Conservation (phyloP, 1,139 yeast genomes). For the Ashbya aceris region DNA sequence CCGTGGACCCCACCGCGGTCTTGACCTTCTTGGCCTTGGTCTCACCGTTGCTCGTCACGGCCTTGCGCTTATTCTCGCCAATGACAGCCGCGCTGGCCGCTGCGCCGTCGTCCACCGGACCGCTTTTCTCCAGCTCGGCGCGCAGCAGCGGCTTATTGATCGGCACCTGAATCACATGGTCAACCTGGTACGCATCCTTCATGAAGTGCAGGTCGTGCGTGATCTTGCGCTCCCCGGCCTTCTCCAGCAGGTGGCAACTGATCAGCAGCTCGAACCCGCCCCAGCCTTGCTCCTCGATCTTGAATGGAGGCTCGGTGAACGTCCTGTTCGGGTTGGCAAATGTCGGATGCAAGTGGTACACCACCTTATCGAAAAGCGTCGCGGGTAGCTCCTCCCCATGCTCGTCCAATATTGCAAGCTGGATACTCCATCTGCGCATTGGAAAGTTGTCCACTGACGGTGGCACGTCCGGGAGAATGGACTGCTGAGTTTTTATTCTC, state of each 20-base stretch:
- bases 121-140: constrained; percentile 68
- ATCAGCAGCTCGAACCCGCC: constrained; percentile 93
- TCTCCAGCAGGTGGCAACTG: constrained; percentile 67
- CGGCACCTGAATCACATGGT: constrained; percentile 70
- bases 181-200: constrained; percentile 66
- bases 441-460: constrained; percentile 89
- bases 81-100: constrained; percentile 15
- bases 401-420: constrained; percentile 64
- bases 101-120: constrained; percentile 43
- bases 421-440: constrained; percentile 89
- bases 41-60: constrained; percentile 30
- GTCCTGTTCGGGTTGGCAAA: constrained; percentile 81
- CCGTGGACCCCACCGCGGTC: constrained; percentile 31
- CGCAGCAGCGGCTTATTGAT: constrained; percentile 66
- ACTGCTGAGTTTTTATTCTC: constrained; percentile 81
- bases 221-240: constrained; percentile 78
- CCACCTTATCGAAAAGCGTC: constrained; percentile 79
- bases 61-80: constrained; percentile 30
- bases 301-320: constrained; percentile 78
- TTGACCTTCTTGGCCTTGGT: constrained; percentile 62
- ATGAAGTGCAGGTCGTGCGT: constrained; percentile 84
- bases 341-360: constrained; percentile 91
- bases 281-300: constrained; percentile 93
- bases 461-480: constrained; percentile 72
- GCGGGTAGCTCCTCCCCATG: constrained; percentile 84